Evolutionary conservation across 768 basidiomycete species (phyloP).

Genomic region (Porpolomopsis calyptriformis): DNA sequence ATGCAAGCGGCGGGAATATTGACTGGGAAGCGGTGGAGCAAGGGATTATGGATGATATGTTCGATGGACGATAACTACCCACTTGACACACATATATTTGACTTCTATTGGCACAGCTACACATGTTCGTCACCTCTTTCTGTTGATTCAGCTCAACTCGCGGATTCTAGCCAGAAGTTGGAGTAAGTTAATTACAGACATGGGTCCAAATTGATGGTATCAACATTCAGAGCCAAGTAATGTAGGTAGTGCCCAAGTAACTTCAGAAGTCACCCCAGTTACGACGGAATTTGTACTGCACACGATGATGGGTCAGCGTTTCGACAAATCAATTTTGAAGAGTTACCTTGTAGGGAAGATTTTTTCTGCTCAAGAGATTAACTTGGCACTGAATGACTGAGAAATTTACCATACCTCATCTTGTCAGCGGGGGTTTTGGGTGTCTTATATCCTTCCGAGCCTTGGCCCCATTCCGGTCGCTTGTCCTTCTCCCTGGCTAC

Average conservation of each 20-base stretch:
- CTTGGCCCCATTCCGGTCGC: constrained; percentile 62
- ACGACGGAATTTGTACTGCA: constrained; percentile 85
- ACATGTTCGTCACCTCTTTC: not conserved
- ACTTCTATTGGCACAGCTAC: not conserved
- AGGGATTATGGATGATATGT: constrained; percentile 78
- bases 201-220: no score
- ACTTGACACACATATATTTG: not conserved
- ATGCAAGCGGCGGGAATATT: constrained; percentile 66
- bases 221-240: no score
- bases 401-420: constrained; percentile 40
- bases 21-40: constrained; percentile 88
- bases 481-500: constrained; percentile 41
- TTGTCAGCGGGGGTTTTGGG: constrained; percentile 69
- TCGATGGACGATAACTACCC: constrained; percentile 48
- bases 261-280: constrained; percentile 77
- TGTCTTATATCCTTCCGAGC: constrained; percentile 57
- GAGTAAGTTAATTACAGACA: not conserved
- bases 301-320: constrained; percentile 29
- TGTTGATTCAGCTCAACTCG: not conserved
- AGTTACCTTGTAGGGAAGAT: constrained; percentile 79
- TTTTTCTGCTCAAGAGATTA: constrained; percentile 37
- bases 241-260: not conserved
- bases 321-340: constrained; percentile 2
- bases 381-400: constrained; percentile 3
- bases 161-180: not conserved